These are phyloP conservation scores for Coemansia sp. DNA, from an alignment of 192 early-diverging fungal species.

Conservation along the genomic window DNA sequence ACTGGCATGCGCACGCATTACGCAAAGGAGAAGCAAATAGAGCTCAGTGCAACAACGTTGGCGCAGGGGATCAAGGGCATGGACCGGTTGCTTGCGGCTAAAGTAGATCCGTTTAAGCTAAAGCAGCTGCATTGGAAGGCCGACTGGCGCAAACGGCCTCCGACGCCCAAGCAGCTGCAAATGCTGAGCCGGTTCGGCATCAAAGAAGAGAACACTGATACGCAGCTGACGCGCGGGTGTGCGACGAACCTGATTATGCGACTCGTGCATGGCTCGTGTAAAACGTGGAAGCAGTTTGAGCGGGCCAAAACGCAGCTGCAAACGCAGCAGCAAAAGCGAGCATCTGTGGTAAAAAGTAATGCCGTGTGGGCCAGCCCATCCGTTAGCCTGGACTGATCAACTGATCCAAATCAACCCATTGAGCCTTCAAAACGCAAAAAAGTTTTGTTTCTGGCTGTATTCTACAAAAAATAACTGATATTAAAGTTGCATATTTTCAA, in stretches of 20 bases:
- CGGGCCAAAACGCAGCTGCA: background rate
- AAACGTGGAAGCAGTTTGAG: constrained; percentile 47
- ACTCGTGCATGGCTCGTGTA: constrained; percentile 56
- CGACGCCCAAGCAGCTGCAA: constrained; percentile 55
- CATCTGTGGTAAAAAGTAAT: background rate
- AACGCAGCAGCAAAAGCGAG: background rate
- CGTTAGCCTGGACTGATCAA: background rate
- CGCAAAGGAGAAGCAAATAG: background rate
- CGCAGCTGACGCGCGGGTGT: constrained; percentile 59
- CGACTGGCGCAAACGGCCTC: constrained; percentile 57
- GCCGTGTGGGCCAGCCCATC: background rate
- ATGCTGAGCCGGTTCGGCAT: constrained; percentile 52
- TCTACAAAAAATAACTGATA: background rate
- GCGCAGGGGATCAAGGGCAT: constrained; percentile 60
- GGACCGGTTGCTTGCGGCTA: constrained; percentile 60
- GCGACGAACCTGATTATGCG: constrained; percentile 71
- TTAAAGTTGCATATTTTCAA: background rate
- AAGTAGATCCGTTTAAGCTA: background rate
- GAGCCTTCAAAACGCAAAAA: background rate
- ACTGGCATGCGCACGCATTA: constrained; percentile 3
- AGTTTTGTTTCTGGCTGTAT: background rate
- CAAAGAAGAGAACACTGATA: constrained; percentile 6
- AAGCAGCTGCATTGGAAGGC: constrained; percentile 48
- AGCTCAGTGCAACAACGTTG: constrained; percentile 51
- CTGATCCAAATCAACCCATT: background rate